phyloP scores from a whole-genome alignment of 495 filamentous ascomycete species.

The Talaromyces wortmannii region DNA sequence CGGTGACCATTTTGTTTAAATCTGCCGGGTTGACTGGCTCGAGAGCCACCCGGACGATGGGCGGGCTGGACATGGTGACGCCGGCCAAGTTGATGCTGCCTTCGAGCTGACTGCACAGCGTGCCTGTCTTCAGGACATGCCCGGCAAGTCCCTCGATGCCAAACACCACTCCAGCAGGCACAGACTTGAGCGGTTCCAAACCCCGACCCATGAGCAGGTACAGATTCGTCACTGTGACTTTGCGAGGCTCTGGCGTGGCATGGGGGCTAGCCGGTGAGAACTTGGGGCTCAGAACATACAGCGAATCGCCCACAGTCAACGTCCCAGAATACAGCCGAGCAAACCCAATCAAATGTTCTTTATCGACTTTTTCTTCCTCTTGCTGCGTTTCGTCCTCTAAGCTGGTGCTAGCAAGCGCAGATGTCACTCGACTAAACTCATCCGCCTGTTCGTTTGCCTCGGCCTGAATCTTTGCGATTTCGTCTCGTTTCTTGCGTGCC shows the following conservation, averaged over 20 bases:
- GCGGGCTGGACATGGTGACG: conserved; percentile 65
- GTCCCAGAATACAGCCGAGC: conserved; percentile 89
- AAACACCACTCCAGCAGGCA: conserved; percentile 92
- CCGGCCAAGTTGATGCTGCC: conserved; percentile 93
- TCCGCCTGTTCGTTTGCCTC: conserved; percentile 35
- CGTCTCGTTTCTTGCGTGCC: conserved; percentile 80
- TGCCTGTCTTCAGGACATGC: conserved; percentile 88
- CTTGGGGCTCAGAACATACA: conserved; percentile 89
- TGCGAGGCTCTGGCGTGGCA: conserved; percentile 67
- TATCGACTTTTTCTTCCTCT: conserved; percentile 53
- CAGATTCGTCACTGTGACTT: conserved; percentile 77
- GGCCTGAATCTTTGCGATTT: conserved; percentile 72
- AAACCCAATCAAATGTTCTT: conserved; percentile 90
- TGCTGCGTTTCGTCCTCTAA: conserved; percentile 40
- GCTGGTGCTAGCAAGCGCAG: conserved; percentile 42
- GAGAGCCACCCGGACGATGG: conserved; percentile 91
- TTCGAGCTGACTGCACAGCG: conserved; percentile 80
- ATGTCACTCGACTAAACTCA: conserved; percentile 39
- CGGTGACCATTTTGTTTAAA: conserved; percentile 86
- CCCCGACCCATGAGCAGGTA: conserved; percentile 95
- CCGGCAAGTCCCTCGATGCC: conserved; percentile 92
- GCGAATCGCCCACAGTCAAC: conserved; percentile 76
- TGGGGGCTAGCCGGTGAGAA: conserved; percentile 78
- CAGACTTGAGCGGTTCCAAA: conserved; percentile 73
- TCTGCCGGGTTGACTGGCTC: conserved; percentile 86